Percentiles rank a stretch among this genome's conserved stretches.
Conservation (phyloP, 2,329 filamentous ascomycete genomes). For the Paraphoma sp. region DNA sequence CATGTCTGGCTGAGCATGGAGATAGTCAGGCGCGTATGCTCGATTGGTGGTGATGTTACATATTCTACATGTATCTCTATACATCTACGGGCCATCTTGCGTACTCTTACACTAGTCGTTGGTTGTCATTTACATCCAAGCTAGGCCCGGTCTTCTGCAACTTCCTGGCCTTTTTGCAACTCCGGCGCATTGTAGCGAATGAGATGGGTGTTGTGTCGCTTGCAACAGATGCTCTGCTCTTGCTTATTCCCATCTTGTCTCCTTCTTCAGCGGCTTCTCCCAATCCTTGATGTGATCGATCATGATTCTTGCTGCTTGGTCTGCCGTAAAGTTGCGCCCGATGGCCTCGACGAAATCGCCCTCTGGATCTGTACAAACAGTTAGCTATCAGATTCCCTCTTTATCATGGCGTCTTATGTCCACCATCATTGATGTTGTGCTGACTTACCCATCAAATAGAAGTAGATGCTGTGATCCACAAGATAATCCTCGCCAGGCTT, state of each 20-base stretch:
- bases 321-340: constrained; percentile 90
- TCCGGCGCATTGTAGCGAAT: background rate
- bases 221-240: background rate
- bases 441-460: constrained; percentile 86
- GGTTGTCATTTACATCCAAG: no score
- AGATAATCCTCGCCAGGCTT: constrained; percentile 95
- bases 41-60: background rate
- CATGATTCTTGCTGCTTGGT: constrained; percentile 84
- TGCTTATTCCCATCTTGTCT: constrained; percentile 37
- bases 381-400: constrained; percentile 18
- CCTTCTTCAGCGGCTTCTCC: constrained; percentile 64
- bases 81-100: background rate
- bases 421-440: background rate
- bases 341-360: constrained; percentile 98
- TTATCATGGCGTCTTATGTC: background rate
- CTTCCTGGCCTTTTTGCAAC: background rate
- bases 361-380: constrained; percentile 75
- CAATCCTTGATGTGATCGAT: constrained; percentile 83
- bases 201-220: background rate
- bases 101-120: background rate
- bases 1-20: no score
- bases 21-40: no score
- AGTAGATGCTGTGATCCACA: constrained; percentile 99
- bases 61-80: constrained; percentile 1
- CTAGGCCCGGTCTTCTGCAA: no score